Base-by-base conservation (phyloP, 2,329 filamentous ascomycete species). In the Tolypocladium capitatum region DNA sequence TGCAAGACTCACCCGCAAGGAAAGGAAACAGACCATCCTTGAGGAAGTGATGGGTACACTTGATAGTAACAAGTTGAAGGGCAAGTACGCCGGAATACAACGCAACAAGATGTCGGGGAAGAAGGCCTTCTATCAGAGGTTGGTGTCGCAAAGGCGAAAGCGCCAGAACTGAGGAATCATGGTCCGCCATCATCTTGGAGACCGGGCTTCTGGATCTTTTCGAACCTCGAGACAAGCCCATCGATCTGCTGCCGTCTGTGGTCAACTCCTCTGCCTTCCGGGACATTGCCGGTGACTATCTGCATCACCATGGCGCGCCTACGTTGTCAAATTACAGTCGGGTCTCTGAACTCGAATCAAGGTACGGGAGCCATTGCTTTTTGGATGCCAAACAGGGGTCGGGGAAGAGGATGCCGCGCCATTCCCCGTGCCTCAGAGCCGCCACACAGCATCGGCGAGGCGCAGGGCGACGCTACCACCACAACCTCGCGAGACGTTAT, bases 71-170 rank as follows among this genome's bases (percentile, higher is more conserved):
- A 84, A 86, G 56, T 92, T 96, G 70, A 88, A 86, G 72, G 77
- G 74, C 59, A 96, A 94, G 67, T 97, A 95, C 66, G 75, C 78
- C 48, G 83, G 91, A 49, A 87, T 97, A 45, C 89, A 96, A 63
- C 74, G 74, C 45, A 75, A 76, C 52, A 97, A 94, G 68, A 79
- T 76, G 24, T 94, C 86, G 57, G 92, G 92, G 46, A 94, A 88
- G 71, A 96, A 91, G 68, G 81, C 78, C 1, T 84, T 86, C 58
- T 97, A 96, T 72, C 91, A 91, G 62, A 83, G 82, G 48, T 65
- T 95, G 55, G 79, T 85, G 60, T 62, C 68, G 21, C 56, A 62
- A 41, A 57, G 65, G 44, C 62, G 63, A 24, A 64, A 60, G 48
- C 48, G 49, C 43, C 50, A 53, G 21, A 49, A 52, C 20, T 54